Base-by-base conservation (phyloP, 2,329 filamentous ascomycete genomes). In the Penicillium sp. region DNA sequence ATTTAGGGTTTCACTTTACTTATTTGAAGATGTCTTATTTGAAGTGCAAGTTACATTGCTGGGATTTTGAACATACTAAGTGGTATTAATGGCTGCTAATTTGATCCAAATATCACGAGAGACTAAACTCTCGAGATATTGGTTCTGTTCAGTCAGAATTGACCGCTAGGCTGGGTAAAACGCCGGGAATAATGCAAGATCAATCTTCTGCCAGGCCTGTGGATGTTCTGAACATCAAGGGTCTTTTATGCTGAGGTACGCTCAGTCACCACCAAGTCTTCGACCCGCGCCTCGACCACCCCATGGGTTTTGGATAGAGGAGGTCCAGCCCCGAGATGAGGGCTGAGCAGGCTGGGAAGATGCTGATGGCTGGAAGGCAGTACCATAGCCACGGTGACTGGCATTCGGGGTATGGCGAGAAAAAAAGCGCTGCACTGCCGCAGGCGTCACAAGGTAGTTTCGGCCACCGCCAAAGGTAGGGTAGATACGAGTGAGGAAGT, bases 401-500 rank as follows among this genome's bases (percentile, higher is more conserved):
- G 76, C 72, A 51, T 77, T 77, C 22, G 77, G 78, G 26, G 66
- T 71, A 53, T 64, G 48, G 6, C 76, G 82, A 57, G 80, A 78
- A 57, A 93, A 89, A 64, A 90, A 83, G 53, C 82, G 82, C 57
- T 85, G 86, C 56, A 98, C 76, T 63, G 92, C 86, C 6, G 74
- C 72, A 2, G 95, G 95, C 0, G 92, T 95, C 14, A 82, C 80
- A 35, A 97, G 80, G 48, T 88, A 82, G 69, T 93, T 96, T 51
- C 80, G 81, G 0, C 95, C 95, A 55, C 90, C 90, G 31, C 92
- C 93, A 70, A 95, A 95, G 54, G 90, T 86, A 5, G 95, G 95
- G 81, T 92, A 98, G 43, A 97, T 82, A 48, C 90, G 85, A 2
- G 90, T 91, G 49, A 97, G 75, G 70, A 98, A 99, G 72, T 98